Evolutionary conservation across 2,329 filamentous ascomycete genomes (phyloP), one percentile per base, ranked within the genome.

Genomic region (Penicillium sp.): DNA sequence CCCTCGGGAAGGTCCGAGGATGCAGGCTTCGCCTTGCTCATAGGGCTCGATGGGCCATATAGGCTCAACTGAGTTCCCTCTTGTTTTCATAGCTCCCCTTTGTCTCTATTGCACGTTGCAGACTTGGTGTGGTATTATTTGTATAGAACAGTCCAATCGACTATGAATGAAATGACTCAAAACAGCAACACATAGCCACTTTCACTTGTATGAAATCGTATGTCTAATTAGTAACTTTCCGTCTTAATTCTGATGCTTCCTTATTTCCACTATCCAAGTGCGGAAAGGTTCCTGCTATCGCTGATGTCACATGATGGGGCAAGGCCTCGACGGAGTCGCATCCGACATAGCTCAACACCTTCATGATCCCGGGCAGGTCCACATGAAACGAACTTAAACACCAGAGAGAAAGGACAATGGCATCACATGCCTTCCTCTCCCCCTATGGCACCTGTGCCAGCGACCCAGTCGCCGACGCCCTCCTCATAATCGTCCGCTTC

Each of bases 401-500:
- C 8, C 9, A 35, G 37, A 54, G 46, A 37, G 47, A 50, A n/a
- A 3, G 29, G 45, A 50, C 6, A 6, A 62, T 63, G 62, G 41
- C 53, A 28, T 57, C 53, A 9, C 49, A 51, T 8, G 47, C 44
- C 32, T 53, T 60, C 31, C 37, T 57, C 33, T 40, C 58, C 25
- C 43, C 56, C 18, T 42, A 37, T 18, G 15, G 33, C 33, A 37
- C 61, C 24, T 24, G 18, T 15, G 37, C 40, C 28, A 46, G 32
- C 31, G 52, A 58, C 28, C 12, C 42, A 9, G n/a, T 44, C 10
- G 43, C 45, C 15, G 50, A 63, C 20, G 50, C 57, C 12, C 78
- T 95, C 49, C 83, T 87, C 63, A 78, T 97, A 40, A 92, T 88
- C 32, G 85, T 97, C 68, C 90, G 92, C 69, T 97, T 98, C 80